Percentiles rank a stretch among this genome's conserved stretches.
Evolutionary conservation across 495 filamentous ascomycete genomes (phyloP).

Genomic region (Oidiodendron maius): DNA sequence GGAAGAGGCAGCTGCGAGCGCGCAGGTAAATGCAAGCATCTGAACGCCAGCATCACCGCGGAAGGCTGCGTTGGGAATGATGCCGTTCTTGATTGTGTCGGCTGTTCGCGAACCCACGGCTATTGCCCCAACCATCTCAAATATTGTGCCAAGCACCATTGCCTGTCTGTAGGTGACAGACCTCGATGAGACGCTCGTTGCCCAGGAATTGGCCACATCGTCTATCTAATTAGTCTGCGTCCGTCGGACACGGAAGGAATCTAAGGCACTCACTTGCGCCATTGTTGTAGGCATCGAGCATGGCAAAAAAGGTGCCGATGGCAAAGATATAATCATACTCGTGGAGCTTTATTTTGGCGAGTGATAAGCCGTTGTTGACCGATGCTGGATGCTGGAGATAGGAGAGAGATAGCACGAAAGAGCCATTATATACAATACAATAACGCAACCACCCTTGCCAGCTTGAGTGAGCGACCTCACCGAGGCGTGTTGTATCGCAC

Average conservation of each 20-base stretch:
- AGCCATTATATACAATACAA: no score
- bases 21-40: conserved; percentile 60
- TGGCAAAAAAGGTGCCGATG: background rate
- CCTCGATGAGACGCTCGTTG: conserved; percentile 62
- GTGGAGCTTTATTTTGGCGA: no score
- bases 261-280: background rate
- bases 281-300: background rate
- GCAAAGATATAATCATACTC: no score
- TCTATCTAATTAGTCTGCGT: no score
- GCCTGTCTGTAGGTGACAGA: conserved; percentile 62
- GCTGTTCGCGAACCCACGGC: conserved; percentile 54
- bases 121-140: conserved; percentile 62
- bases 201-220: conserved; percentile 73
- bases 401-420: no score
- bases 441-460: no score
- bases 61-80: conserved; percentile 51
- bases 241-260: no score
- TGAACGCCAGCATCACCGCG: conserved; percentile 43
- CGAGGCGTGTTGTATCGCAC: no score
- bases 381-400: no score
- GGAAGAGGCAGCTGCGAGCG: conserved; percentile 49
- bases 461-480: no score
- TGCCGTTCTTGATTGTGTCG: conserved; percentile 60
- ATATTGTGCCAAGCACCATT: conserved; percentile 59
- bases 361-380: no score